Percentiles rank a stretch among this genome's conserved stretches.
Evolutionary conservation across 768 basidiomycete genomes (phyloP).

Genomic region (Amanita brunnescens): DNA sequence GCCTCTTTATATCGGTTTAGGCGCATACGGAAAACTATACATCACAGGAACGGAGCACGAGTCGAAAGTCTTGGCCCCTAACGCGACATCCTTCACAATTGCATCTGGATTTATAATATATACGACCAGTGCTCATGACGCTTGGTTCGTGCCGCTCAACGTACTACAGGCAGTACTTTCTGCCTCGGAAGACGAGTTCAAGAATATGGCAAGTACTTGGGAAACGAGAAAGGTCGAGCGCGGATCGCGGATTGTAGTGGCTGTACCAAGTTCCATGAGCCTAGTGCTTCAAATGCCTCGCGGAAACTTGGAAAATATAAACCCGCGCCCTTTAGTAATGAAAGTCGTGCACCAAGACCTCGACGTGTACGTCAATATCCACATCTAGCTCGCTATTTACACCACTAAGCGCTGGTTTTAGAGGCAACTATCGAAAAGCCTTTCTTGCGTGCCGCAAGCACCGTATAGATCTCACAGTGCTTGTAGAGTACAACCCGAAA

Average conservation of each 20-base stretch:
- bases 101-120: constrained; percentile 76
- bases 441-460: constrained; percentile 91
- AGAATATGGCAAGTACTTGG: constrained; percentile 32
- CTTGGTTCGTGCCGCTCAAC: constrained; percentile 57
- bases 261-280: constrained; percentile 81
- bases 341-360: constrained; percentile 73
- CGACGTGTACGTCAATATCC: constrained; percentile 40
- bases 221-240: constrained; percentile 79
- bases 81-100: constrained; percentile 64
- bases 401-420: constrained; percentile 20
- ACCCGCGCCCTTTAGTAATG: constrained; percentile 87
- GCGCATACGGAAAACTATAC: constrained; percentile 58
- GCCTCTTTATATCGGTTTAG: constrained; percentile 53
- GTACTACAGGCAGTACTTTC: constrained; percentile 18
- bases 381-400: not conserved
- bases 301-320: constrained; percentile 94
- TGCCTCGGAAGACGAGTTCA: constrained; percentile 20
- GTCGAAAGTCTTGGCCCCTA: constrained; percentile 33
- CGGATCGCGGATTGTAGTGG: constrained; percentile 82
- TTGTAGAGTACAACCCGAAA: constrained; percentile 75
- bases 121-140: constrained; percentile 77
- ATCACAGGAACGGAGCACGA: constrained; percentile 26
- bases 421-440: constrained; percentile 75
- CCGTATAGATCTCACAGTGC: constrained; percentile 79
- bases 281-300: constrained; percentile 96